Evolutionary conservation across 2,329 filamentous ascomycete species (phyloP), one percentile per base, ranked within the genome.

Genomic region (Hymenoscyphus fraxineus): DNA sequence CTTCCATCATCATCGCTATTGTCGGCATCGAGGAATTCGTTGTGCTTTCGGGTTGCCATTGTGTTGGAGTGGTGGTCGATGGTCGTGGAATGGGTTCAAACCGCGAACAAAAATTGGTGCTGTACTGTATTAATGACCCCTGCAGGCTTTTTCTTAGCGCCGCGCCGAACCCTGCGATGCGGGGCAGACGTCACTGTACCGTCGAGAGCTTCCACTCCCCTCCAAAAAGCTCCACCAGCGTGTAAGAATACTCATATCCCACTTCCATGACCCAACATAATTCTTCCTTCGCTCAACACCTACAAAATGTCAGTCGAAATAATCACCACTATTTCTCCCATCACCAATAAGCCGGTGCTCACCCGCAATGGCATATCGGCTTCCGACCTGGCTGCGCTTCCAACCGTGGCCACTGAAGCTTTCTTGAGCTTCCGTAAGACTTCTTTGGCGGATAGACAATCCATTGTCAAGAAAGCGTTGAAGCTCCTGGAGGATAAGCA

Each of bases 241-340:
- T 47, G 41, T n/a, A n/a, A 15, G 41, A 44, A 6, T 44, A 44
- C 60, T 56, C 6, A 38, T 57, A 65, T 58, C 63, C 44, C 62
- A 64, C 59, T 59, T 51, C 59, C n/a, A 15, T 41, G 22, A 27
- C 27, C 44, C 55, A 58, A 62, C 40, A 54, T 16, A 31, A 59
- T 44, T 38, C 31, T 47, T 16, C 55, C 10, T 55, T 63, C 62
- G 44, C 47, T 5, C 10, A 54, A 54, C 47, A 31, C 10, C 12
- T 12, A 32, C 58, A 73, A 68, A 59, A 89, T 89, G 86, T 87
- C 86, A 67, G 80, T 84, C 73, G 86, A 89, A 79, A 80, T 81
- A 59, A 81, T 89, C 72, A 88, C 81, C 39, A 97, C 94, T 69
- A 93, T 97, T 78, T 98, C 94, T 2, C 94, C 94, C 64, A 89